Conservation (phyloP, 768 basidiomycete genomes). For the Porpolomopsis calyptriformis region DNA sequence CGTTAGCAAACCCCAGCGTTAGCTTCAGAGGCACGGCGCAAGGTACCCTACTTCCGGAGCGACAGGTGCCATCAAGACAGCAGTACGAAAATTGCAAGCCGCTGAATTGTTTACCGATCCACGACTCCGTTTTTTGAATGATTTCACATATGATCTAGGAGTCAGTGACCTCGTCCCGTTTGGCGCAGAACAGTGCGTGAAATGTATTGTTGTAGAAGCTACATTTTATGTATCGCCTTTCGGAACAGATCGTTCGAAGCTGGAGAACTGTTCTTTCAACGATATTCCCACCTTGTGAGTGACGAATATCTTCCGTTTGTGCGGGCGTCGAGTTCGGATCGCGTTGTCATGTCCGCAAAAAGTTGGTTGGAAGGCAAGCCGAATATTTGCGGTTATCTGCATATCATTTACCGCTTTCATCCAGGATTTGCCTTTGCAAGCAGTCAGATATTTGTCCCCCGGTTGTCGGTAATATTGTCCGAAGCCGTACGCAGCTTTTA, state of each 20-base stretch:
- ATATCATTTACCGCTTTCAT: neutral
- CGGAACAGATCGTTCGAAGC: conserved; percentile 36
- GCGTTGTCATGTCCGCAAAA: conserved; percentile 55
- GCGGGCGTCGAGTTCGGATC: conserved; percentile 34
- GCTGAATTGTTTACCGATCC: conserved; percentile 35
- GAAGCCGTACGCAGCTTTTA: conserved; percentile 34
- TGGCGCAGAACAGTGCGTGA: conserved; percentile 52
- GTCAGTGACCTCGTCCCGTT: conserved; percentile 50
- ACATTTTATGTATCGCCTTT: neutral
- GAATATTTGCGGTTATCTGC: neutral
- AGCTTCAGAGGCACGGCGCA: conserved; percentile 78
- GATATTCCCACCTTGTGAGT: conserved; percentile 43
- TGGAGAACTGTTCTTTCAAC: conserved; percentile 39
- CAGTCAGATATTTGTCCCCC: conserved; percentile 31
- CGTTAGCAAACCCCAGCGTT: neutral
- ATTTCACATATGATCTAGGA: conserved; percentile 52
- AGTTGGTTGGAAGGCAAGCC: conserved; percentile 59
- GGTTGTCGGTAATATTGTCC: conserved; percentile 45
- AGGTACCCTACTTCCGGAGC: conserved; percentile 58
- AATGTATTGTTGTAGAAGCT: neutral
- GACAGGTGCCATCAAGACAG: conserved; percentile 29
- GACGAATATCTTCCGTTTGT: conserved; percentile 39
- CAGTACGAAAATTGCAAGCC: conserved; percentile 44
- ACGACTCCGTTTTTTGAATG: conserved; percentile 43
- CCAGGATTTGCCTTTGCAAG: conserved; percentile 55